These are phyloP conservation scores for Aspergillus quadrilineatus DNA, from an alignment of 2,329 filamentous ascomycete species.

Conservation along the genomic window DNA sequence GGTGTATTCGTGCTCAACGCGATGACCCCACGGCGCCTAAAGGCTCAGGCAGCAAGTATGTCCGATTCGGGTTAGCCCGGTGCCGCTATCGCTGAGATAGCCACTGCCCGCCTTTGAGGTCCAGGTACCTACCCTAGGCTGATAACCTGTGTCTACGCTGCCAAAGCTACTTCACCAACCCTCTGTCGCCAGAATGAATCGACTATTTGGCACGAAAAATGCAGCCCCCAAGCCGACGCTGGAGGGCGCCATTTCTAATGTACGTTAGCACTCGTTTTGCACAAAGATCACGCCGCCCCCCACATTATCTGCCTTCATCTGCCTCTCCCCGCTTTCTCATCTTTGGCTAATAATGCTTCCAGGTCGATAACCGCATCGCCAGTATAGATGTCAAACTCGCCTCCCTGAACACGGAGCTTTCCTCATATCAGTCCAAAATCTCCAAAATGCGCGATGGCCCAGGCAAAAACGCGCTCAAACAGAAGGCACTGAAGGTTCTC, in stretches of 20 bases:
- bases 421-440: constrained; percentile 82
- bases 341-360: constrained; percentile 4
- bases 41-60: neutral
- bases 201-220: constrained; percentile 86
- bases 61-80: no score
- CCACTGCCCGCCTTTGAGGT: no score
- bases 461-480: constrained; percentile 86
- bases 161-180: constrained; percentile 2
- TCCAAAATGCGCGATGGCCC: constrained; percentile 93
- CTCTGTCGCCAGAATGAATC: constrained; percentile 69
- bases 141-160: neutral
- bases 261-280: constrained; percentile 39
- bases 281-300: constrained; percentile 12
- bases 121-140: no score
- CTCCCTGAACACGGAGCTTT: constrained; percentile 84
- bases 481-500: constrained; percentile 91
- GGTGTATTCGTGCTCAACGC: neutral
- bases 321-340: constrained; percentile 5
- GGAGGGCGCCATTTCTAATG: constrained; percentile 76
- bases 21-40: neutral
- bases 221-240: constrained; percentile 88
- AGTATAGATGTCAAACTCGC: constrained; percentile 93
- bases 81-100: no score
- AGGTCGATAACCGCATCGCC: constrained; percentile 78
- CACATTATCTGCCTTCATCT: constrained; percentile 8